Evolutionary conservation across 495 filamentous ascomycete species (phyloP).

Genomic region (Penicillium lividum): DNA sequence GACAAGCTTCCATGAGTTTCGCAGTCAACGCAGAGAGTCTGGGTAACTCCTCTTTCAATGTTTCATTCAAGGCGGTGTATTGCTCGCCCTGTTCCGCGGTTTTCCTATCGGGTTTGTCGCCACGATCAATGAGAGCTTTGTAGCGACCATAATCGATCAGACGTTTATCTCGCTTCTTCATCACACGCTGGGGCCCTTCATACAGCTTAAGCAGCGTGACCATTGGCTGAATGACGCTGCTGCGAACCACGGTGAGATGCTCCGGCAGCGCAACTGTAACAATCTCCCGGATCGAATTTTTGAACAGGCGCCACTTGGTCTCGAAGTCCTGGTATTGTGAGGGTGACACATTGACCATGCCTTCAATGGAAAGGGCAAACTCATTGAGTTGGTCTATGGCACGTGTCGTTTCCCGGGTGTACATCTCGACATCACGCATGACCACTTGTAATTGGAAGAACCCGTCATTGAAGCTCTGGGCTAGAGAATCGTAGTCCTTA

Average conservation of each 20-base stretch:
- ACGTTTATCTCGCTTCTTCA: conserved; percentile 89
- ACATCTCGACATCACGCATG: conserved; percentile 85
- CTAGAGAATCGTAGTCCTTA: conserved; percentile 69
- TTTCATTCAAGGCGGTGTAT: conserved; percentile 86
- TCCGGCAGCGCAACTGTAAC: conserved; percentile 74
- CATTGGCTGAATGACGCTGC: conserved; percentile 86
- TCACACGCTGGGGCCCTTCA: conserved; percentile 76
- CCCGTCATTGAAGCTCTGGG: conserved; percentile 80
- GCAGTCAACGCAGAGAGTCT: conserved; percentile 78
- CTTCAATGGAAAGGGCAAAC: conserved; percentile 69
- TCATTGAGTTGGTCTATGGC: conserved; percentile 74
- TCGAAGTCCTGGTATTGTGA: conserved; percentile 79
- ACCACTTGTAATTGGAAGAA: conserved; percentile 88
- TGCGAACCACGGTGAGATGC: conserved; percentile 76
- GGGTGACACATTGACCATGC: conserved; percentile 56
- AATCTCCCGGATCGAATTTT: conserved; percentile 77
- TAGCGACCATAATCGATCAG: conserved; percentile 84
- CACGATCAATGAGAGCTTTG: conserved; percentile 71
- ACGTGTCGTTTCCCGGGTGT: conserved; percentile 67
- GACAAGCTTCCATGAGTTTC: conserved; percentile 74
- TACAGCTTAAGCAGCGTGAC: conserved; percentile 76
- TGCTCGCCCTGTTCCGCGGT: conserved; percentile 78
- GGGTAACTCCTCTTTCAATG: conserved; percentile 88
- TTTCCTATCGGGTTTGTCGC: conserved; percentile 80
- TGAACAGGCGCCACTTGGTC: conserved; percentile 87